These are phyloP conservation scores for Penicillium sp. DNA, from an alignment of 2,329 filamentous ascomycete species.

Conservation along the genomic window DNA sequence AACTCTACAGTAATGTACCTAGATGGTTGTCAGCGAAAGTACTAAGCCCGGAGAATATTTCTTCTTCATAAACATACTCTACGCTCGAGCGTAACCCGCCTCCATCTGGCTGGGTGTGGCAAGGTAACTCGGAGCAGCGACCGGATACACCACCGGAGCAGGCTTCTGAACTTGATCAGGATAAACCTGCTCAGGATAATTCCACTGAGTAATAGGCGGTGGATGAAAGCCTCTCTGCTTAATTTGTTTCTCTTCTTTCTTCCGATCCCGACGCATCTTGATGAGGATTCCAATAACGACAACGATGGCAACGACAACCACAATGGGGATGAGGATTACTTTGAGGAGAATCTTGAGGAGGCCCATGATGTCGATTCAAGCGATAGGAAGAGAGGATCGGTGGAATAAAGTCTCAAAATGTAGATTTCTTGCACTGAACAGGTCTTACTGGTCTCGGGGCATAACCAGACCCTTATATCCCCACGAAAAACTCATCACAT, in stretches of 20 bases:
- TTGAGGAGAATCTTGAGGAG: constrained; percentile 22
- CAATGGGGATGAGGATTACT: constrained; percentile 22
- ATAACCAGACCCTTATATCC: constrained; percentile 1
- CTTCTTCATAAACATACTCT: neutral
- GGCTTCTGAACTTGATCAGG: constrained; percentile 13
- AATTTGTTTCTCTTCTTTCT: constrained; percentile 7
- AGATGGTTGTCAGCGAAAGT: neutral
- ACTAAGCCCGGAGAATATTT: neutral
- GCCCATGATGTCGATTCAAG: constrained; percentile 12
- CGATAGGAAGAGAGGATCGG: neutral
- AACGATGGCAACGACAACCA: constrained; percentile 11
- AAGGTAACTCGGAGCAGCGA: constrained; percentile 3
- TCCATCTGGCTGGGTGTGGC: constrained; percentile 13
- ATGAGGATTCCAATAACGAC: constrained; percentile 7
- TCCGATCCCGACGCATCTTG: constrained; percentile 16
- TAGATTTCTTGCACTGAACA: neutral
- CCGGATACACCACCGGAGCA: constrained; percentile 11
- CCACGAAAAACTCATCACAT: neutral
- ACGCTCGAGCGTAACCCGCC: constrained; percentile 7
- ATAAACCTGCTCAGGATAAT: neutral
- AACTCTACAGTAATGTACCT: neutral
- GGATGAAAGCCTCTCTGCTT: constrained; percentile 11
- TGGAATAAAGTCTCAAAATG: neutral
- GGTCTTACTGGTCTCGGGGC: neutral
- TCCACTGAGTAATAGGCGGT: constrained; percentile 21